These are phyloP conservation scores for Gyrodon lividus DNA, from an alignment of 768 basidiomycete genomes.

Conservation along the genomic window DNA sequence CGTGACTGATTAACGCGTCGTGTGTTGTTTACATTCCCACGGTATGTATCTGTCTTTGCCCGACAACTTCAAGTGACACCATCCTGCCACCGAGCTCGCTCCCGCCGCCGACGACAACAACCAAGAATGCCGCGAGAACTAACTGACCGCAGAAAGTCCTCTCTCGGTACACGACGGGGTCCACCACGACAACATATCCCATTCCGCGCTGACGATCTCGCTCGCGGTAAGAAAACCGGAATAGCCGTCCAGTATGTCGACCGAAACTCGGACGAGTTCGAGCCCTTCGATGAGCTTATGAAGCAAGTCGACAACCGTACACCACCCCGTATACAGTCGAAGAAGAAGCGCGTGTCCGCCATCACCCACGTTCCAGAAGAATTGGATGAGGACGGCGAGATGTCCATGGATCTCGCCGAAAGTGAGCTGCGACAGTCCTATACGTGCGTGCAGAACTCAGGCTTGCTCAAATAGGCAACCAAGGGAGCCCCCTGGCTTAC, in stretches of 20 bases:
- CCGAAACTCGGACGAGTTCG: slow-evolving; percentile 78
- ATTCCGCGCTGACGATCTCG: slow-evolving; percentile 73
- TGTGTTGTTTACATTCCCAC: slow-evolving; percentile 32
- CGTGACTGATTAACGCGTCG: slow-evolving; percentile 25
- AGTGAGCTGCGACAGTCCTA: slow-evolving; percentile 43
- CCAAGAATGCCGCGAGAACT: slow-evolving; percentile 27
- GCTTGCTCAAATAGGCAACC: slow-evolving; percentile 21
- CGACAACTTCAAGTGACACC: neutral
- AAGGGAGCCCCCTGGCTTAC: slow-evolving; percentile 34
- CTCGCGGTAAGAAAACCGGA: slow-evolving; percentile 80
- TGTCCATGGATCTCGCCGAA: slow-evolving; percentile 76
- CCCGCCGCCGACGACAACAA: slow-evolving; percentile 10
- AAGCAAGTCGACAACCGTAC: slow-evolving; percentile 67
- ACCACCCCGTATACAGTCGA: slow-evolving; percentile 53
- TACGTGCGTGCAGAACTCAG: slow-evolving; percentile 4
- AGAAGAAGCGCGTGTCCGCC: slow-evolving; percentile 47
- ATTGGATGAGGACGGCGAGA: slow-evolving; percentile 59
- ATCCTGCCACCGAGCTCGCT: slow-evolving; percentile 2
- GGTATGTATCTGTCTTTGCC: slow-evolving; percentile 1
- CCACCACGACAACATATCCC: slow-evolving; percentile 70
- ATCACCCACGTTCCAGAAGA: slow-evolving; percentile 36
- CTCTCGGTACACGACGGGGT: slow-evolving; percentile 50
- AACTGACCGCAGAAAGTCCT: slow-evolving; percentile 33
- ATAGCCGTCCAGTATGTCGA: slow-evolving; percentile 66
- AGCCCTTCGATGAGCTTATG: slow-evolving; percentile 75